These are phyloP conservation scores for Cryptococcus sp. DNA, from an alignment of 1,284 basidiomycete genomes.

Conservation along the genomic window DNA sequence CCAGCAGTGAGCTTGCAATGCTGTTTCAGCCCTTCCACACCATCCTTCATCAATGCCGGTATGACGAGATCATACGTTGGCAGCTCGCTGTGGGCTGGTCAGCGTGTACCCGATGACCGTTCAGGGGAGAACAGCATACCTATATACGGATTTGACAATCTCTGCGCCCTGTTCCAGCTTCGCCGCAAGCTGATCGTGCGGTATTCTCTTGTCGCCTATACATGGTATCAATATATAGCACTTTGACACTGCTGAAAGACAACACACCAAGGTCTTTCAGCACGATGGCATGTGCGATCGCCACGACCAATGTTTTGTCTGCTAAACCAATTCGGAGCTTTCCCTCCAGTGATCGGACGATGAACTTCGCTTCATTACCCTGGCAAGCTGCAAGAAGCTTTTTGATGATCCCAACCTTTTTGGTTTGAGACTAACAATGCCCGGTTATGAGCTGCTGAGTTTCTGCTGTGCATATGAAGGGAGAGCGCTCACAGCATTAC, in stretches of 20 bases:
- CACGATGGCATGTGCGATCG: constrained; percentile 81
- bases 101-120: background rate
- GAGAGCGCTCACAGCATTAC: constrained; percentile 66
- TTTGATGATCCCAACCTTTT: constrained; percentile 94
- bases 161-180: constrained; percentile 78
- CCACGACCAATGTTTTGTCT: constrained; percentile 87
- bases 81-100: constrained; percentile 67
- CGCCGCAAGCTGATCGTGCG: constrained; percentile 69
- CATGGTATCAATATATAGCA: constrained; percentile 8
- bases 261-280: constrained; percentile 70
- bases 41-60: constrained; percentile 82
- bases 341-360: constrained; percentile 92
- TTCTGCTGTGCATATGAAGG: background rate
- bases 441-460: constrained; percentile 19
- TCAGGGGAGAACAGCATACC: constrained; percentile 57
- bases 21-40: constrained; percentile 69
- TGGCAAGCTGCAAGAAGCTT: constrained; percentile 91
- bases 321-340: constrained; percentile 97
- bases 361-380: constrained; percentile 84
- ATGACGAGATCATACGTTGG: constrained; percentile 92
- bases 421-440: constrained; percentile 72
- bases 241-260: too few relatives aligned
- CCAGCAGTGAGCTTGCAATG: constrained; percentile 91
- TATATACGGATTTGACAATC: constrained; percentile 88
- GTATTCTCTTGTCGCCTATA: constrained; percentile 70